A percentile compares a stretch with the other conserved stretches of the same genome.
Conservation (phyloP, 1,284 basidiomycete genomes). For the Pseudozyma sp. region DNA sequence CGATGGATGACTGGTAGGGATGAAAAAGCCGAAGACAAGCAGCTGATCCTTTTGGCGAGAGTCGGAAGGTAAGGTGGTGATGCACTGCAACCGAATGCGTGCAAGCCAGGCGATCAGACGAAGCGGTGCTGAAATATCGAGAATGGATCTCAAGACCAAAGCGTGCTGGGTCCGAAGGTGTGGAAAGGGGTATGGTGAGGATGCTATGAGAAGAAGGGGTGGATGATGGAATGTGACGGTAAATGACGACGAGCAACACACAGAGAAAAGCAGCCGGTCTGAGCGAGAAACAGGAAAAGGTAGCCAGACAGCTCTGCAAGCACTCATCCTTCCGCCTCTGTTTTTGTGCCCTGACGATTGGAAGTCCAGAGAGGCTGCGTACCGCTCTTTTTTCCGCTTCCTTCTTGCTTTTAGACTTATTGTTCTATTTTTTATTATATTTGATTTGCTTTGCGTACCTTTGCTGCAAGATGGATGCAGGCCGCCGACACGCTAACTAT, state of each 20-base stretch:
- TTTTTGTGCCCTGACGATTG: background rate
- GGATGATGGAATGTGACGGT: background rate
- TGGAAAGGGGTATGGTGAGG: background rate
- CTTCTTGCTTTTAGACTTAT: background rate
- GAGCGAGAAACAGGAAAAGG: conserved; percentile 5
- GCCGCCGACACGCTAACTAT: too few species aligned
- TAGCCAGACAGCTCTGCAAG: background rate
- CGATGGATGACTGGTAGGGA: background rate
- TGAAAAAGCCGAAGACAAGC: too few species aligned
- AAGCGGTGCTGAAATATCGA: background rate
- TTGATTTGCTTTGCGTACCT: background rate
- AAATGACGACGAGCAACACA: background rate
- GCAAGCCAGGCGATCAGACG: conserved; percentile 5
- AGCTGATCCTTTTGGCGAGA: background rate
- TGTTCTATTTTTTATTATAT: background rate
- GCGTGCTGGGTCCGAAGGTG: background rate
- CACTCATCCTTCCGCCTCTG: background rate
- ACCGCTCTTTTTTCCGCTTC: background rate
- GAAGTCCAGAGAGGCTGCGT: background rate
- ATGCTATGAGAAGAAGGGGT: background rate
- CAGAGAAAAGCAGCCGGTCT: background rate
- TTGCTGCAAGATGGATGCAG: too few species aligned
- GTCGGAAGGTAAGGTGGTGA: background rate
- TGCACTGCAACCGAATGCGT: conserved; percentile 43
- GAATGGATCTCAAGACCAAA: background rate